Evolutionary conservation across 495 filamentous ascomycete genomes (phyloP), one percentile per base, ranked within the genome.

Genomic region (Xylaria bambusicola): DNA sequence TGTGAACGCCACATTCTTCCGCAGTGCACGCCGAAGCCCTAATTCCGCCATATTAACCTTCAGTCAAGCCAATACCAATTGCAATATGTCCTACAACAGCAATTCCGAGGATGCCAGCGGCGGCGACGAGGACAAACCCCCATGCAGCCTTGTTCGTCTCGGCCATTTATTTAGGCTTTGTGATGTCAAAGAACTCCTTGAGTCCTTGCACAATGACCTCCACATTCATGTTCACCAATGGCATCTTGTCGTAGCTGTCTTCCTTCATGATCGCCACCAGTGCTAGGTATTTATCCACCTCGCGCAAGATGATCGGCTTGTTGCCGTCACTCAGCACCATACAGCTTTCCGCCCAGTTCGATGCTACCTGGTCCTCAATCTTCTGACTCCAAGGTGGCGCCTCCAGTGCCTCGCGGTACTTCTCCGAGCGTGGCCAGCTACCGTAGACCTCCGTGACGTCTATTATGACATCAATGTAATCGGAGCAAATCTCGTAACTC

Each of bases 401-500:
- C 59, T 85, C 83, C 1, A 87, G 80, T 12, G 77, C 72, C 21
- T 84, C 80, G 62, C 81, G 75, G 63, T 77, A 77, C 33, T 72
- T 68, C 31, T 70, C 71, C 24, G 77, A 73, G 8, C 86, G 75
- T 24, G 80, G 74, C 86, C 87, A 97, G 57, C 68, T 77, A 5
- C 92, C 93, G 66, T 97, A 98, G 17, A 98, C 87, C 70, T 97
- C 92, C 13, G 89, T 93, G 29, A 98, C 84, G 71, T 98, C 94
- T 49, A 98, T 93, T 56, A 98, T 93, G 44, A 96, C 91, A 71
- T 98, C 93, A 56, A 98, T 96, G 68, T 92, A 98, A 69, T 98
- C 94, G 24, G 90, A 94, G 71, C 95, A 98, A 65, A 98, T 94
- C 76, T 97, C 94, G 71, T 98, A 98, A 70, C 88, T 89, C 18